phyloP scores from a whole-genome alignment of 73 alveolate species.

The Diophrys appendiculata region DNA sequence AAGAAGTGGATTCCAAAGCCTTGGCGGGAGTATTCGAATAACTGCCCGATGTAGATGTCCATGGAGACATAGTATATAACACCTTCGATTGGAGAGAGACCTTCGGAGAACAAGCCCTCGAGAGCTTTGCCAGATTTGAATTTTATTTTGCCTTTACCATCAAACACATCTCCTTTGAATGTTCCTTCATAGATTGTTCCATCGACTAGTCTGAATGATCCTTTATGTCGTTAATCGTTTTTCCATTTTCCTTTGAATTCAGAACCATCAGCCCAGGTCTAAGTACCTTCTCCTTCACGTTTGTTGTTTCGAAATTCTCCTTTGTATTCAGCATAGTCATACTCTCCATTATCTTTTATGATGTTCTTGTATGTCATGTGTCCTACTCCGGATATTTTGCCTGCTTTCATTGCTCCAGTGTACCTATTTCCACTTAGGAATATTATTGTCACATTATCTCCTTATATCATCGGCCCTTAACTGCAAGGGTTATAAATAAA shows the following conservation, averaged over 20 bases:
- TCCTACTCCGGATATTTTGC: slow-evolving; percentile 20
- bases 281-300: not conserved
- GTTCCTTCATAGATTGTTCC: slow-evolving; percentile 52
- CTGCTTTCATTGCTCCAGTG: slow-evolving; percentile 13
- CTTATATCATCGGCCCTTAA: not conserved
- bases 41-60: slow-evolving; percentile 23
- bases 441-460: not conserved
- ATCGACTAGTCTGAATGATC: slow-evolving; percentile 29
- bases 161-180: slow-evolving; percentile 35
- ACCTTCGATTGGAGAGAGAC: too few species aligned
- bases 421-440: slow-evolving; percentile 12
- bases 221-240: not conserved
- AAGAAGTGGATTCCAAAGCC: slow-evolving; percentile 11
- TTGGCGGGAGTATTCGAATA: not conserved
- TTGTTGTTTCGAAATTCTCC: not conserved
- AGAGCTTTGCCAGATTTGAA: not conserved
- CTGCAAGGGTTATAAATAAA: too few species aligned
- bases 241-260: not conserved
- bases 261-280: not conserved
- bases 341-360: not conserved
- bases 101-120: too few species aligned
- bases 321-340: not conserved
- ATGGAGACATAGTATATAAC: too few species aligned
- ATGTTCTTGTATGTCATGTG: slow-evolving; percentile 21
- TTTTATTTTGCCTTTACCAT: slow-evolving; percentile 49